A percentile compares a stretch with the other conserved stretches of the same genome.
Conservation (phyloP, 441 rosid species). For the Syzygium syzygioides region DNA sequence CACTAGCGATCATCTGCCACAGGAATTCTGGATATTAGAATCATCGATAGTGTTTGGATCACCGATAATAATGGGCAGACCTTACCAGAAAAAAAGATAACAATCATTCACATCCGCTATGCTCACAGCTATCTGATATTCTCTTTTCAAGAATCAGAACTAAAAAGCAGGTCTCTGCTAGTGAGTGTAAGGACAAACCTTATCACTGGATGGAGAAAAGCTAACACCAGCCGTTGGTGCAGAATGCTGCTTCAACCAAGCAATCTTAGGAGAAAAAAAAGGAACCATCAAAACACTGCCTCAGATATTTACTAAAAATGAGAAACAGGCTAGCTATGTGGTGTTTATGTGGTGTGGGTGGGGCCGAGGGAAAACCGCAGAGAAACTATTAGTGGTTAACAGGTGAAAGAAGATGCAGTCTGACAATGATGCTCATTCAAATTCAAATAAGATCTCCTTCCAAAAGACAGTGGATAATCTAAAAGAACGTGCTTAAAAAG, state of each 20-base stretch:
- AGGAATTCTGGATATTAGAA: constrained; percentile 13
- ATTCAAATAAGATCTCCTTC: neutral
- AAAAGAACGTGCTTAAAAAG: neutral
- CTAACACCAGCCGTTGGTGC: constrained; percentile 90
- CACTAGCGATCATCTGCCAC: constrained; percentile 81
- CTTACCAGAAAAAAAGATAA: neutral
- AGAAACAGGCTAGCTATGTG: neutral
- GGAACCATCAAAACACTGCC: constrained; percentile 13
- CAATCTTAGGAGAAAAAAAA: constrained; percentile 41
- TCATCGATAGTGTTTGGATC: neutral
- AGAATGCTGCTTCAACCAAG: constrained; percentile 94
- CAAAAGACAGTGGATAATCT: neutral
- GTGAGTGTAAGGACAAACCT: constrained; percentile 40
- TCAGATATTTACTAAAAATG: neutral
- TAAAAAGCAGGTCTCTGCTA: neutral
- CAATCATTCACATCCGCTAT: neutral
- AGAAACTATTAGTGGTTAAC: neutral
- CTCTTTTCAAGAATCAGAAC: neutral
- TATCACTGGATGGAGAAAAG: constrained; percentile 93
- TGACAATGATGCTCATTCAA: neutral
- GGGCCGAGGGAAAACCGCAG: neutral
- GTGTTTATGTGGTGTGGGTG: neutral
- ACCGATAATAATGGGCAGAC: neutral
- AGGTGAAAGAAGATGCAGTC: neutral
- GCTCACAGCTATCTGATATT: neutral